Percentiles rank a stretch among this genome's conserved stretches.
phyloP scores from a whole-genome alignment of 345 rosid species.

The Citrus hindsii region DNA sequence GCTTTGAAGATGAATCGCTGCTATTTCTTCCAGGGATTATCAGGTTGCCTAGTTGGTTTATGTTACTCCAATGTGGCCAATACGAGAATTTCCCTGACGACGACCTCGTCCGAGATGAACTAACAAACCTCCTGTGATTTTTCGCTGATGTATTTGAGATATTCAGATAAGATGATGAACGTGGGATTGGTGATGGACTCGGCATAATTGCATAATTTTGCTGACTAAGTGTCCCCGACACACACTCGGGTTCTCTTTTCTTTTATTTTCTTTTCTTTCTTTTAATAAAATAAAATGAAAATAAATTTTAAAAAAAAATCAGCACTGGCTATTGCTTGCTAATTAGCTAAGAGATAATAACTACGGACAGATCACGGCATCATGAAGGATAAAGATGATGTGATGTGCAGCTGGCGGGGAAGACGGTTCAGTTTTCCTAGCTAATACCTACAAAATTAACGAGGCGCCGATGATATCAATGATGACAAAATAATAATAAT shows the following conservation, averaged over 20 bases:
- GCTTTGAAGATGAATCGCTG: constrained; percentile 18
- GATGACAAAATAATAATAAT: background rate
- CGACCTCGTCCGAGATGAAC: background rate
- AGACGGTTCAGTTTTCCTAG: background rate
- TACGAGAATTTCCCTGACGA: constrained; percentile 16
- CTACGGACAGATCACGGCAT: background rate
- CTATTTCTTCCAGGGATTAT: constrained; percentile 9
- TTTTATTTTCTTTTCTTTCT: too few relatives aligned
- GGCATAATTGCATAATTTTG: constrained; percentile 19
- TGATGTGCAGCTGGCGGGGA: background rate
- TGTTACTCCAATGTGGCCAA: constrained; percentile 33
- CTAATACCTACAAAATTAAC: background rate
- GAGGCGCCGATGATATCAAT: background rate
- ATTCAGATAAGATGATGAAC: constrained; percentile 23
- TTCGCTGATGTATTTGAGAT: background rate
- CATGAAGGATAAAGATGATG: background rate
- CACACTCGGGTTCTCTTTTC: too few relatives aligned
- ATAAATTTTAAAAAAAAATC: too few relatives aligned
- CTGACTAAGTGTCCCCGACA: background rate
- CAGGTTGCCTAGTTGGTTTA: constrained; percentile 18
- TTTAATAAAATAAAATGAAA: too few relatives aligned
- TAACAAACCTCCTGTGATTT: constrained; percentile 8
- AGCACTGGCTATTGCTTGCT: background rate
- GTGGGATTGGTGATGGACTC: constrained; percentile 23
- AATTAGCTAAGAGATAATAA: background rate